Base-by-base conservation (phyloP, 106 monocot genomes). In the Dendrobium huoshanense region DNA sequence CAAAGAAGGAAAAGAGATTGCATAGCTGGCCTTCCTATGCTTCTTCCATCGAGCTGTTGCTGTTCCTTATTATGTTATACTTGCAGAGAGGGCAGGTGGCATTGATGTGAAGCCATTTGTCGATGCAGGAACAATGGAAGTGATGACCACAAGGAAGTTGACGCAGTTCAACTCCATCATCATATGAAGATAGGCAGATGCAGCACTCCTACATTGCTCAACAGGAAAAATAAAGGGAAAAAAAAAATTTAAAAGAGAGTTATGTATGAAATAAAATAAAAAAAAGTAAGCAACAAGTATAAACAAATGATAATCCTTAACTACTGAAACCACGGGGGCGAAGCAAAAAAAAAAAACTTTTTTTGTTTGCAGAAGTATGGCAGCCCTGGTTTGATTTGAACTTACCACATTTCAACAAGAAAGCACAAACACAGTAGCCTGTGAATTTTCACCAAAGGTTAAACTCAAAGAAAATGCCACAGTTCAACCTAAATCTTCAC, bases 81-180 rank as follows among this genome's bases (percentile, higher is more conserved):
- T 96, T 96, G 87, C 93, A 94, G 33, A 96, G 93, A 2, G 96
- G 96, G 67, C 96, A 96, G 16, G 90, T 96, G 4, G 93, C 96
- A 67, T 96, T 96, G 75, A 96, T 96, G 84, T 84, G 83, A 20
- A 96, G 87, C 96, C 96, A 96, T 68, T 94, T 96, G 44, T 93
- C 91, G 11, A 96, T 86, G 83, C 96, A 96, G 24, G 43, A 15
- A 11, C 90, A 87, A 72, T 94, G 93, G 73, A 96, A 96, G 79
- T 96, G 96, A 67, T 96, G 96, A 33, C 83, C 83, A 76, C 93
- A 96, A 20, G 96, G 96, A 47, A 96, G 93, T 72, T 93, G 86
- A 0, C 90, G 85, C 54, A 96, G 83, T 80, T 96, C 91, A 2
- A 83, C 91, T 15, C 96, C 96, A 72, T 96, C 93, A 42, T 96